These are phyloP conservation scores for Diaporthe sp. DNA, from an alignment of 2,329 filamentous ascomycete genomes.

Conservation along the genomic window DNA sequence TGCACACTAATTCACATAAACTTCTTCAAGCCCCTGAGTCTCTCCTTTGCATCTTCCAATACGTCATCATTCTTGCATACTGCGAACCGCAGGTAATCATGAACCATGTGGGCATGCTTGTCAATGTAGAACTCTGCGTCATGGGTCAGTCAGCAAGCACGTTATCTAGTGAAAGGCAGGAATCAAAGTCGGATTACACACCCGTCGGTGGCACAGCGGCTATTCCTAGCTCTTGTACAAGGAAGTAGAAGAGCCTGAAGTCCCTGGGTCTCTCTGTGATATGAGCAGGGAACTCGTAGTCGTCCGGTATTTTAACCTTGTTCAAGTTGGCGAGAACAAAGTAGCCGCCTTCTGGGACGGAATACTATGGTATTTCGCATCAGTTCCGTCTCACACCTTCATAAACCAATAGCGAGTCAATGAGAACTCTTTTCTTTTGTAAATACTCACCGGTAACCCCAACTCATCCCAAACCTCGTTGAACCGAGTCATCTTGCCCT, in stretches of 20 bases:
- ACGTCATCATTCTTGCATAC: neutral
- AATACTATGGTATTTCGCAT: neutral
- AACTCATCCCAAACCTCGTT: neutral
- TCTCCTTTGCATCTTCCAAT: neutral
- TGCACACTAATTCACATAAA: neutral
- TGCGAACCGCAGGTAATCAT: constrained; percentile 2
- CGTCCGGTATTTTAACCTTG: constrained; percentile 4
- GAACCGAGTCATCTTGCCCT: constrained; percentile 8
- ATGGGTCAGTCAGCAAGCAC: neutral
- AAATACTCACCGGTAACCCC: neutral
- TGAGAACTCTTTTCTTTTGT: neutral
- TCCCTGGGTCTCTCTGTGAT: neutral
- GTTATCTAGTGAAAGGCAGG: neutral
- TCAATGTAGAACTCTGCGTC: constrained; percentile 2
- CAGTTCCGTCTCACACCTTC: neutral
- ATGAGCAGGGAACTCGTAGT: neutral
- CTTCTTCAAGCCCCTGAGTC: neutral
- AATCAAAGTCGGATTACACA: neutral
- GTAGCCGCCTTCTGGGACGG: neutral
- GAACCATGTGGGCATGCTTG: constrained; percentile 7
- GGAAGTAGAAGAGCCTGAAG: constrained; percentile 4
- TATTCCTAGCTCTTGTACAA: neutral
- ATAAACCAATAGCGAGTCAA: neutral
- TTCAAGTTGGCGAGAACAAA: constrained; percentile 9
- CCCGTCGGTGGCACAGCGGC: neutral